Conservation (phyloP, 164 flowering plant species). For the Litsea cubeba region DNA sequence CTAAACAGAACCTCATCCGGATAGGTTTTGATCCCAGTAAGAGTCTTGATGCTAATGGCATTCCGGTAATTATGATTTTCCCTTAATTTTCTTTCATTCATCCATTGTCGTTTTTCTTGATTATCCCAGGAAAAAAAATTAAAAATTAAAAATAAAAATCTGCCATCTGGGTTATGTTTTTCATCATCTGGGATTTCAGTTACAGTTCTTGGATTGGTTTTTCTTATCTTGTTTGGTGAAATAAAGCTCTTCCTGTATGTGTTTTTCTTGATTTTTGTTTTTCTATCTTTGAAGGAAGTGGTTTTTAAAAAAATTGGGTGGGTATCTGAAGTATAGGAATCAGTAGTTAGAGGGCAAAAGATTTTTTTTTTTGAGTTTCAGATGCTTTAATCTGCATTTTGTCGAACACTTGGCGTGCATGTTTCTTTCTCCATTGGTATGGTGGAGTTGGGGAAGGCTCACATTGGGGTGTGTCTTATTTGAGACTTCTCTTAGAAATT, state of each 20-base stretch:
- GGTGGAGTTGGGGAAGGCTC: too few relatives aligned
- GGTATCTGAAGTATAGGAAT: too few relatives aligned
- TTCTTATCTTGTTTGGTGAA: neutral
- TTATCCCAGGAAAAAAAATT: neutral
- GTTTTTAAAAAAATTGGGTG: neutral
- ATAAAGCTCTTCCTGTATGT: neutral
- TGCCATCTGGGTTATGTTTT: neutral
- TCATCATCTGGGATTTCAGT: neutral
- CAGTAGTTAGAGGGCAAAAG: too few relatives aligned
- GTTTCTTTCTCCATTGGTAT: too few relatives aligned
- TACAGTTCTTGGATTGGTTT: neutral
- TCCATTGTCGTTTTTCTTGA: neutral
- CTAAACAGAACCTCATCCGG: too few relatives aligned
- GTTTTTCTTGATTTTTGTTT: neutral
- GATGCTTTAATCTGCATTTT: too few relatives aligned
- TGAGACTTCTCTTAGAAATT: too few relatives aligned
- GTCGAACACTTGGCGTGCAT: neutral
- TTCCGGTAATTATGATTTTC: neutral
- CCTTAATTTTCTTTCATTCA: neutral
- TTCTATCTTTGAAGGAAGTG: too few relatives aligned
- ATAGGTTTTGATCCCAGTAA: too few relatives aligned
- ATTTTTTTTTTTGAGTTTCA: too few relatives aligned
- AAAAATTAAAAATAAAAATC: too few relatives aligned
- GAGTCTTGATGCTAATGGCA: slow-evolving; percentile 7
- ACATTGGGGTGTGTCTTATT: too few relatives aligned